Percentiles rank a stretch among this genome's conserved stretches.
Conservation (phyloP, 805 yeast genomes). For the Lipomyces yamadae region DNA sequence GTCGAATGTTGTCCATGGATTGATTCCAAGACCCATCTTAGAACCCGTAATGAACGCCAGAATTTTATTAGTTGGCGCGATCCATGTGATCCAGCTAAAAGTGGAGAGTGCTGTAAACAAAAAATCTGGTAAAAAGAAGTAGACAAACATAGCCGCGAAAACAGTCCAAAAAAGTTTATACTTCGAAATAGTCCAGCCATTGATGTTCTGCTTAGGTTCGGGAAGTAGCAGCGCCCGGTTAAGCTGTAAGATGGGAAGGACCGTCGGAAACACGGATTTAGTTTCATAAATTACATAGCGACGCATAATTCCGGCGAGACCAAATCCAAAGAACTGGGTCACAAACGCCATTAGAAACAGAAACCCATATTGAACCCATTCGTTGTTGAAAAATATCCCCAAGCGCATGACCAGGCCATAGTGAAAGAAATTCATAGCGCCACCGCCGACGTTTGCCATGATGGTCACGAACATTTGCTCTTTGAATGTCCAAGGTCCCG, state of each 20-base stretch:
- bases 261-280: slow-evolving; percentile 66
- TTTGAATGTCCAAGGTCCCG: slow-evolving; percentile 65
- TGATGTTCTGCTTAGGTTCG: slow-evolving; percentile 29
- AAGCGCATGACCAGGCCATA: slow-evolving; percentile 50
- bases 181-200: slow-evolving; percentile 66
- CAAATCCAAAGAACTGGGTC: slow-evolving; percentile 67
- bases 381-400: slow-evolving; percentile 43
- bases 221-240: slow-evolving; percentile 49
- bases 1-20: slow-evolving; percentile 68
- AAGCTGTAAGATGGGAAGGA: slow-evolving; percentile 63
- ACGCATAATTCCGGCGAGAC: slow-evolving; percentile 66
- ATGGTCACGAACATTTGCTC: slow-evolving; percentile 68
- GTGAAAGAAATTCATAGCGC: slow-evolving; percentile 49
- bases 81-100: slow-evolving; percentile 69
- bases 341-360: slow-evolving; percentile 20
- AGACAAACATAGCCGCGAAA: slow-evolving; percentile 50
- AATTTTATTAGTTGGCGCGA: slow-evolving; percentile 57
- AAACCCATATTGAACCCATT: slow-evolving; percentile 24
- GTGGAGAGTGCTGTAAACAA: slow-evolving; percentile 62
- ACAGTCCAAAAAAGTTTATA: slow-evolving; percentile 54
- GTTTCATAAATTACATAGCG: slow-evolving; percentile 66
- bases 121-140: slow-evolving; percentile 66
- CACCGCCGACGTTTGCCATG: slow-evolving; percentile 38
- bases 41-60: slow-evolving; percentile 71
- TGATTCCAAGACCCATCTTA: slow-evolving; percentile 63